Evolutionary conservation across 192 early-diverging fungal genomes (phyloP).

Genomic region (Umbelopsis sp.): DNA sequence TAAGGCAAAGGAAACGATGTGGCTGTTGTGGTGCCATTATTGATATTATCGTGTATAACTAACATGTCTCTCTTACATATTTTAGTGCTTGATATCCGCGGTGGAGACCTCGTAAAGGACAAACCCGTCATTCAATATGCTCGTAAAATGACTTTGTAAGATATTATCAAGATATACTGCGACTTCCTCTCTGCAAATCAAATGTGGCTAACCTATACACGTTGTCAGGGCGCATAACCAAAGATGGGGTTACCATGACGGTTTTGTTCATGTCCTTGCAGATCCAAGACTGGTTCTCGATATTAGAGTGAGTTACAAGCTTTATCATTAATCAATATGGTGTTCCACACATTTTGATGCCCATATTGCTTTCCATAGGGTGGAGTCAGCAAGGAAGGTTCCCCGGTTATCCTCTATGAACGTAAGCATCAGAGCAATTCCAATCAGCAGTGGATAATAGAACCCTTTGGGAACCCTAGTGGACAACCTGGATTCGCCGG

Average conservation of each 20-base stretch:
- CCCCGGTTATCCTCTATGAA: conserved; percentile 32
- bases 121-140: conserved; percentile 29
- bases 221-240: conserved; percentile 33
- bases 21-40: background rate
- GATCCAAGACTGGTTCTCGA: conserved; percentile 37
- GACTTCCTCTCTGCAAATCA: background rate
- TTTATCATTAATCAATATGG: background rate
- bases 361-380: background rate
- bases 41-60: background rate
- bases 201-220: background rate
- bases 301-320: conserved; percentile 25
- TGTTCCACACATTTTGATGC: background rate
- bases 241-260: conserved; percentile 32
- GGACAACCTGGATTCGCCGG: background rate
- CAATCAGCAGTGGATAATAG: conserved; percentile 32
- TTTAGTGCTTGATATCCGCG: conserved; percentile 30
- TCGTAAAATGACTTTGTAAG: conserved; percentile 37
- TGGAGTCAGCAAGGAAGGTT: conserved; percentile 22
- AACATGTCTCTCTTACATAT: background rate
- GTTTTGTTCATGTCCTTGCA: conserved; percentile 32
- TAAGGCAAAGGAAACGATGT: background rate
- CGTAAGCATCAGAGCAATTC: conserved; percentile 22
- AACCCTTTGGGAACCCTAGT: conserved; percentile 8
- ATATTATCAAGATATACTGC: background rate
- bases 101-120: conserved; percentile 24